These are phyloP conservation scores for Albugo candida DNA, from an alignment of 352 stramenopile genomes.

Conservation along the genomic window DNA sequence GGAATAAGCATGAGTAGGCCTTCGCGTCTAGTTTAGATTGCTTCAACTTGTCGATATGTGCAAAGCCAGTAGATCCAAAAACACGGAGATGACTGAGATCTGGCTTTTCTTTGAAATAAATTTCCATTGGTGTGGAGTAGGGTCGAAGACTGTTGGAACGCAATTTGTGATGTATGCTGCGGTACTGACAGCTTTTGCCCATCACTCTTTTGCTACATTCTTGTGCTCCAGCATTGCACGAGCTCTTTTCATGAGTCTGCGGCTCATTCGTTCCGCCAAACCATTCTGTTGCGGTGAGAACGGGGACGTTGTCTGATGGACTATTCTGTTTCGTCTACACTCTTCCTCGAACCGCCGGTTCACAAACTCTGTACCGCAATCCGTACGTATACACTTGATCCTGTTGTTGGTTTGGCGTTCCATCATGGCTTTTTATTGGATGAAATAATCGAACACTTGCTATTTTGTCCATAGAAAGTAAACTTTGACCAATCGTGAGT, in stretches of 20 bases:
- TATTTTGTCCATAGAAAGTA: constrained; percentile 5
- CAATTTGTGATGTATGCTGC: too few species aligned
- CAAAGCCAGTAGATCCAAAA: constrained; percentile 6
- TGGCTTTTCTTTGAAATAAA: not conserved
- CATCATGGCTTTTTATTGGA: constrained; percentile 2
- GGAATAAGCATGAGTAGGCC: constrained; percentile 9
- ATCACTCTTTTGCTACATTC: not conserved
- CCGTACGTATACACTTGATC: too few species aligned
- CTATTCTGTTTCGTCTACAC: too few species aligned
- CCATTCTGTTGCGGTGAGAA: too few species aligned
- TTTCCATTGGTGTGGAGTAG: not conserved
- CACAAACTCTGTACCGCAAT: too few species aligned
- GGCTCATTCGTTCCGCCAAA: too few species aligned
- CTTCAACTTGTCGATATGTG: constrained; percentile 5
- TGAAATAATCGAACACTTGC: constrained; percentile 4
- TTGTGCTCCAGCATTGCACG: not conserved
- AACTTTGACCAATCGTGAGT: not conserved
- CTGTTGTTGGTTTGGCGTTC: not conserved
- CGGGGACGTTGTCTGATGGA: too few species aligned
- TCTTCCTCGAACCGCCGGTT: too few species aligned
- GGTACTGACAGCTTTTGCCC: not conserved
- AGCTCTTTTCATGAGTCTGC: not conserved
- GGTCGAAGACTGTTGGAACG: not conserved
- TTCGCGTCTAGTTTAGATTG: constrained; percentile 8
- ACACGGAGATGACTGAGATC: constrained; percentile 8